Percentiles rank a stretch among this genome's conserved stretches.
Evolutionary conservation across 192 early-diverging fungal genomes (phyloP).

Genomic region (Backusella circina): DNA sequence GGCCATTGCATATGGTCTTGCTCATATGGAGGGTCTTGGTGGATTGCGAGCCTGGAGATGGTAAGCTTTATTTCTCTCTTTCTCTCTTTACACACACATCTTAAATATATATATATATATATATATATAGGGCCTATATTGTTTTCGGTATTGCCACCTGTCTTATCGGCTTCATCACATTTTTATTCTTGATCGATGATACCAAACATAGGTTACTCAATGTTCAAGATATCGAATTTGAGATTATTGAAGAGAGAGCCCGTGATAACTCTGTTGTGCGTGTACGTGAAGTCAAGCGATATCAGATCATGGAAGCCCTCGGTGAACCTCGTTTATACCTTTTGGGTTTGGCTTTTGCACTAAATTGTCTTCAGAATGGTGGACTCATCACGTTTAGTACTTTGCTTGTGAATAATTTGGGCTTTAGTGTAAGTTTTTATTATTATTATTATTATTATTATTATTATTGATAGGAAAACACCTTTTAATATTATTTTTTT

Average conservation of each 20-base stretch:
- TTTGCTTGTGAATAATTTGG: background rate
- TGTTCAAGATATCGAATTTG: constrained; percentile 15
- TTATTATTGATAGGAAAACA: no score
- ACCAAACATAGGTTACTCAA: background rate
- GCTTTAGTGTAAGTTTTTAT: constrained; percentile 9
- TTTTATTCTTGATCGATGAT: constrained; percentile 25
- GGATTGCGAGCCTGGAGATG: constrained; percentile 27
- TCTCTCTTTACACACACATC: background rate
- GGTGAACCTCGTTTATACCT: constrained; percentile 19
- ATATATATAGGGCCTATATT: constrained; percentile 22
- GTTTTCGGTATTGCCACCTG: constrained; percentile 20
- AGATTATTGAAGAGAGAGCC: constrained; percentile 17
- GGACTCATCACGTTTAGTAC: constrained; percentile 19
- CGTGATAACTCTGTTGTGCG: constrained; percentile 15
- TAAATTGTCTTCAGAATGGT: constrained; percentile 20
- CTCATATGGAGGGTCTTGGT: constrained; percentile 4
- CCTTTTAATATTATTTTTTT: background rate
- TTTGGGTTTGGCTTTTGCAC: background rate
- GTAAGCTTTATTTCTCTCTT: background rate
- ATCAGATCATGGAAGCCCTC: constrained; percentile 23
- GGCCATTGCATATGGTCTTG: constrained; percentile 8
- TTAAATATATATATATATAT: no score
- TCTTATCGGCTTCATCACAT: constrained; percentile 7
- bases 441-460: no score
- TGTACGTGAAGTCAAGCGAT: background rate